These are phyloP conservation scores for Ceratocystis alfenasii DNA, from an alignment of 2,329 filamentous ascomycete species.

Conservation along the genomic window DNA sequence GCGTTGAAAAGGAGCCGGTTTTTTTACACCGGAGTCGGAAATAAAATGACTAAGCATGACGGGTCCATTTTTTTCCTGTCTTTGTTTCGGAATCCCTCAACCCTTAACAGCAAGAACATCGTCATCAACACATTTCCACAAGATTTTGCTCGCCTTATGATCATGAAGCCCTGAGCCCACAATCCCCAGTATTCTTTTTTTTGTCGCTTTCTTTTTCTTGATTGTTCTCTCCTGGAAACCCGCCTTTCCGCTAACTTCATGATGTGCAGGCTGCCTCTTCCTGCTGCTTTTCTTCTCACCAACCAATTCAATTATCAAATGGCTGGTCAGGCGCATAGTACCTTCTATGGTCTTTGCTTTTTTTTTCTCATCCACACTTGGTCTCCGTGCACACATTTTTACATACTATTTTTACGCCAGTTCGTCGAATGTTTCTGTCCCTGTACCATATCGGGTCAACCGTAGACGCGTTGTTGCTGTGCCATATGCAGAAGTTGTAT, in stretches of 20 bases:
- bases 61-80: background rate
- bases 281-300: background rate
- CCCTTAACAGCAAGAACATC: background rate
- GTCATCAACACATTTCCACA: background rate
- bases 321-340: background rate
- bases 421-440: constrained; percentile 9
- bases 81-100: background rate
- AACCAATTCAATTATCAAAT: constrained; percentile 8
- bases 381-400: background rate
- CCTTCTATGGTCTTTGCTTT: background rate
- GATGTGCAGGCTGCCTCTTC: background rate
- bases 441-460: constrained; percentile 5
- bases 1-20: background rate
- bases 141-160: too few species aligned
- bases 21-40: background rate
- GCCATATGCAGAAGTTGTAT: background rate
- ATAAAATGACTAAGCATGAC: background rate
- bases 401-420: constrained; percentile 8
- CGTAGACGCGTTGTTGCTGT: background rate
- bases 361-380: background rate
- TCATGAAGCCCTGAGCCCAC: too few species aligned
- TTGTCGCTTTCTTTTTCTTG: too few species aligned
- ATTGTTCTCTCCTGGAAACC: background rate
- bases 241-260: background rate
- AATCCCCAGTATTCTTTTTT: too few species aligned